Percentiles rank a stretch among this genome's conserved stretches.
Evolutionary conservation across 2,329 filamentous ascomycete species (phyloP).

Genomic region (Alternaria ethzedia): DNA sequence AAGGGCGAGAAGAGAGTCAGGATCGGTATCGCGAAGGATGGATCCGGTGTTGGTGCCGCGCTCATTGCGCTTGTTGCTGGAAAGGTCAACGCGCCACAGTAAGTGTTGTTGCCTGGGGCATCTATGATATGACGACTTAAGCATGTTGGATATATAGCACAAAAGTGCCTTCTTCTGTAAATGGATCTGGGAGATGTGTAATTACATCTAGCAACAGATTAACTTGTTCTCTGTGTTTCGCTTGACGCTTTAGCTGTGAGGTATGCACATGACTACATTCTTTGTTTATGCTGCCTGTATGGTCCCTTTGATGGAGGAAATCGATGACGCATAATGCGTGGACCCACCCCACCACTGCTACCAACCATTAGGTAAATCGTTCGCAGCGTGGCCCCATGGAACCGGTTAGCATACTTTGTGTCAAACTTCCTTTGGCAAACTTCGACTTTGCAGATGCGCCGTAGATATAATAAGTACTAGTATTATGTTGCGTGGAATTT

Average conservation of each 20-base stretch:
- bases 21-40: constrained; percentile 97
- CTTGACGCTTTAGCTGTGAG: neutral
- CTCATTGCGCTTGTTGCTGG: constrained; percentile 91
- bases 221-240: neutral
- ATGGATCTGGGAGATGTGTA: neutral
- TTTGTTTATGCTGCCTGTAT: neutral
- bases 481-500: neutral
- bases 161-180: neutral
- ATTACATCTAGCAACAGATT: neutral
- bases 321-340: neutral
- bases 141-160: neutral
- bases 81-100: constrained; percentile 43
- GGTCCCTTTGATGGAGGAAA: neutral
- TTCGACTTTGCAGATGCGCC: neutral
- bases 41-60: constrained; percentile 92
- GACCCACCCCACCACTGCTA: neutral
- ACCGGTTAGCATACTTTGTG: neutral
- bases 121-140: neutral
- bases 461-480: fast-evolving
- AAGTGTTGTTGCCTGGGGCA: neutral
- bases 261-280: neutral
- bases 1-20: constrained; percentile 83
- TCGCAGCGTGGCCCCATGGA: neutral
- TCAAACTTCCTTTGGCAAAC: neutral
- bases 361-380: neutral